Conservation (phyloP, 2,329 filamentous ascomycete genomes). For the Sphaerulina populicola region DNA sequence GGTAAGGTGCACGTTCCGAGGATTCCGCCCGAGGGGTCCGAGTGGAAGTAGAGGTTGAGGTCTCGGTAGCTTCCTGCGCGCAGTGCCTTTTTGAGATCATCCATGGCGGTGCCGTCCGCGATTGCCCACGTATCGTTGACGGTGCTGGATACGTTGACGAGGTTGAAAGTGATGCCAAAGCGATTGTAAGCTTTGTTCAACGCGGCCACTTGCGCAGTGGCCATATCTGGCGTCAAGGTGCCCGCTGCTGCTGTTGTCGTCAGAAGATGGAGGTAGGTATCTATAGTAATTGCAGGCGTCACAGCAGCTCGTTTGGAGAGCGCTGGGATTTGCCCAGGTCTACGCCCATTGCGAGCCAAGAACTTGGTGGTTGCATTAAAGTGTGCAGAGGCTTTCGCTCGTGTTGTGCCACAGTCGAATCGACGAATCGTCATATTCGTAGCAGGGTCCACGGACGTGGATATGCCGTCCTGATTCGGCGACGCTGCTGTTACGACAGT, state of each 20-base stretch:
- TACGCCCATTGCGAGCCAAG: conserved; percentile 28
- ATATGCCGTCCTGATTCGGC: conserved; percentile 2
- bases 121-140: conserved; percentile 49
- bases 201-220: conserved; percentile 32
- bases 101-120: conserved; percentile 39
- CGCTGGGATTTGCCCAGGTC: conserved; percentile 6
- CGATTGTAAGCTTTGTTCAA: conserved; percentile 41
- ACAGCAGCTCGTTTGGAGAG: conserved; percentile 24
- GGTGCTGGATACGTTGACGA: conserved; percentile 44
- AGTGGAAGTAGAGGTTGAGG: conserved; percentile 55
- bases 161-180: conserved; percentile 46
- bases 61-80: conserved; percentile 47
- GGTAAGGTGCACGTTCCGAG: conserved; percentile 50
- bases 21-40: conserved; percentile 41
- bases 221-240: conserved; percentile 38
- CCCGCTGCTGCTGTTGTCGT: conserved; percentile 32
- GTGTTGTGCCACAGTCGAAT: conserved; percentile 40
- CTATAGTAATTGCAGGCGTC: conserved; percentile 31
- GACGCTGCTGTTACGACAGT: conserved; percentile 13
- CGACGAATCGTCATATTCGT: conserved; percentile 28
- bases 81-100: conserved; percentile 47
- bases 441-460: conserved; percentile 24
- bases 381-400: conserved; percentile 32
- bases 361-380: conserved; percentile 35
- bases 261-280: conserved; percentile 42